Percentiles rank a stretch among this genome's conserved stretches.
These are phyloP conservation scores for Aspergillus conjunctus DNA, from an alignment of 495 filamentous ascomycete species.

Conservation along the genomic window DNA sequence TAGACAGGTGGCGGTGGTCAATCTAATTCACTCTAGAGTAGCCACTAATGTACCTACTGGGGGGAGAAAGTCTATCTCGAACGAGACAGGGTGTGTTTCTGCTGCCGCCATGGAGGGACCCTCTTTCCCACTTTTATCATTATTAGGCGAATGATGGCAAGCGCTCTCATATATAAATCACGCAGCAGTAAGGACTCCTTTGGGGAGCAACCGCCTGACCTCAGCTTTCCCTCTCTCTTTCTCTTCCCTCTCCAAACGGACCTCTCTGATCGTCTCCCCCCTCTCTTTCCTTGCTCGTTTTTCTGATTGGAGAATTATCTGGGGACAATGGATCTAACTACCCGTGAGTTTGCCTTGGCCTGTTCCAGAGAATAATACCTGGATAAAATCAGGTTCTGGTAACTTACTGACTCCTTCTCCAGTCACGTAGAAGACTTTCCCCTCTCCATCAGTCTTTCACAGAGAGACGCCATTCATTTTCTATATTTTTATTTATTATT, in stretches of 20 bases:
- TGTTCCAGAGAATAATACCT: background rate
- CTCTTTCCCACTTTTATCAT: background rate
- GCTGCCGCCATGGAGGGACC: conserved; percentile 12
- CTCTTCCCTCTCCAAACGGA: conserved; percentile 1
- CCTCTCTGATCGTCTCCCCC: background rate
- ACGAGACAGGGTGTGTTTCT: conserved; percentile 12
- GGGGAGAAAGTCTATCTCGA: conserved; percentile 9
- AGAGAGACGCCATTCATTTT: too few species aligned
- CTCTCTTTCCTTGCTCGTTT: background rate
- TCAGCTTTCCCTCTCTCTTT: background rate
- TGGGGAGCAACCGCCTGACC: background rate
- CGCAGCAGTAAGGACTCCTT: background rate
- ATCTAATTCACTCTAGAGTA: background rate
- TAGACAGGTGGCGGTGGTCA: background rate
- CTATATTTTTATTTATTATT: background rate
- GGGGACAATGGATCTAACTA: background rate
- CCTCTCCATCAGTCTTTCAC: background rate
- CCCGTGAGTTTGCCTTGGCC: background rate
- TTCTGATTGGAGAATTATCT: conserved; percentile 1
- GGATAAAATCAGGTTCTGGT: background rate
- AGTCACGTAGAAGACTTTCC: background rate
- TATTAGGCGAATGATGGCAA: background rate
- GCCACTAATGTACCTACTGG: conserved; percentile 2
- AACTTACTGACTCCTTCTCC: background rate
- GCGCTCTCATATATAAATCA: conserved; percentile 1